Evolutionary conservation across 768 basidiomycete species (phyloP).

Genomic region (Clitopilus passeckerianus): DNA sequence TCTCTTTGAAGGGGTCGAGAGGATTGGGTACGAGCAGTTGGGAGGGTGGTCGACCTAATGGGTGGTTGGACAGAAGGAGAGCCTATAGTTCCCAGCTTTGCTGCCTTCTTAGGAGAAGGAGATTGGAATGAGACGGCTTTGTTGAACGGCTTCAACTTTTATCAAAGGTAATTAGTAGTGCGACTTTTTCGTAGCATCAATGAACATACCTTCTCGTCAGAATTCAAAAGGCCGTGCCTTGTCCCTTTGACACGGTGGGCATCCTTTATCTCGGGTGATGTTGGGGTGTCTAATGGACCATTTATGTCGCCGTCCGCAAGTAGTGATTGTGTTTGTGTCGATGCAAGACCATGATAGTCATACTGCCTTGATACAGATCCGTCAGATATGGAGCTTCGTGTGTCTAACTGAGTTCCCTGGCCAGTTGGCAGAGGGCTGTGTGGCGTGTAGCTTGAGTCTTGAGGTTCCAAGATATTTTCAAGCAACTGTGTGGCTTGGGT

Average conservation of each 20-base stretch:
- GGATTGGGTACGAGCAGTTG: slow-evolving; percentile 3
- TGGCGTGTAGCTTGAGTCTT: slow-evolving; percentile 10
- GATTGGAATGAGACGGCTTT: slow-evolving; percentile 29
- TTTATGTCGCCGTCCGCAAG: slow-evolving; percentile 25
- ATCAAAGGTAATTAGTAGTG: slow-evolving; percentile 11
- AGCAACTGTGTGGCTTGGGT: slow-evolving; percentile 57
- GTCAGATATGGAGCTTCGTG: slow-evolving; percentile 30
- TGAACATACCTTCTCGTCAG: slow-evolving; percentile 16
- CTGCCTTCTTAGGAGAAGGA: slow-evolving; percentile 13
- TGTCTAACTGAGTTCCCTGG: slow-evolving; percentile 15
- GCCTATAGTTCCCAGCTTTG: slow-evolving; percentile 9
- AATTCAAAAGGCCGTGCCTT: not conserved
- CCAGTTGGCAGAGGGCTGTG: slow-evolving; percentile 10
- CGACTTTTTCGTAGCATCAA: slow-evolving; percentile 12
- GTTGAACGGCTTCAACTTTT: slow-evolving; percentile 16
- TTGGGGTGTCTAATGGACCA: not conserved
- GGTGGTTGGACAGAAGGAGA: slow-evolving; percentile 11
- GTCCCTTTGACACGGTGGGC: not conserved
- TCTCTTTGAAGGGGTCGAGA: slow-evolving; percentile 10
- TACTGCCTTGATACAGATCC: slow-evolving; percentile 40
- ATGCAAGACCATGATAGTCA: slow-evolving; percentile 52
- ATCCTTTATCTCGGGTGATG: not conserved
- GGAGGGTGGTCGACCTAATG: slow-evolving; percentile 10
- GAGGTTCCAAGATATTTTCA: slow-evolving; percentile 34
- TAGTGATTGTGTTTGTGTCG: slow-evolving; percentile 51